Conservation (phyloP, 2,329 filamentous ascomycete species). For the Scedosporium dehoogii region DNA sequence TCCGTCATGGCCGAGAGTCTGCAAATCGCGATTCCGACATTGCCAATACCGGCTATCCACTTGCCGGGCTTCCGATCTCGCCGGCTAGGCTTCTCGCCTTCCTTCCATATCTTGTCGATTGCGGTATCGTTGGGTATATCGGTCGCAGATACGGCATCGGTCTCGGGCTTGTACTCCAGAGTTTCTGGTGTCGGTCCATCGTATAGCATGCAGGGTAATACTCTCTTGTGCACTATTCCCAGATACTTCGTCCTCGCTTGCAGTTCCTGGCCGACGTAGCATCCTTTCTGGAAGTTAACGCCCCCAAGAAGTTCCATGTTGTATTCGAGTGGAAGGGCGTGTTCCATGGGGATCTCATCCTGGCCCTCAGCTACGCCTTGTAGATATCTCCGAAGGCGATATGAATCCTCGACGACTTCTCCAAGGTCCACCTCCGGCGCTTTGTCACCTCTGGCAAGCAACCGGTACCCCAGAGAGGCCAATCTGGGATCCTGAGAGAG, state of each 20-base stretch:
- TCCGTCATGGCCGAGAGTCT: conserved; percentile 87
- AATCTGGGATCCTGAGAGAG: conserved; percentile 42
- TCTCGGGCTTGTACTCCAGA: conserved; percentile 36
- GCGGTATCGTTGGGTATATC: conserved; percentile 33
- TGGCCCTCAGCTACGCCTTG: conserved; percentile 80
- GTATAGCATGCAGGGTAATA: conserved; percentile 73
- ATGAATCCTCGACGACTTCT: conserved; percentile 45
- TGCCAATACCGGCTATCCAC: conserved; percentile 69
- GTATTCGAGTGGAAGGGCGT: conserved; percentile 73
- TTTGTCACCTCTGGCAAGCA: conserved; percentile 21
- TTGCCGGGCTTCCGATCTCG: conserved; percentile 68
- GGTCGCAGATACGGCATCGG: conserved; percentile 18
- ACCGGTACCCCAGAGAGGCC: conserved; percentile 44
- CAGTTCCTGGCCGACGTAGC: conserved; percentile 93
- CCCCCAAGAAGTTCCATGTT: conserved; percentile 81
- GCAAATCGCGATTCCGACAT: conserved; percentile 79
- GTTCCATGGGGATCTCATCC: conserved; percentile 60
- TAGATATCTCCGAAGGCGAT: conserved; percentile 68
- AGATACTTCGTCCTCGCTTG: conserved; percentile 93
- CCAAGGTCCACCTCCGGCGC: conserved; percentile 30
- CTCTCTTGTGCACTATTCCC: conserved; percentile 83
- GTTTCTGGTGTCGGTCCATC: conserved; percentile 25
- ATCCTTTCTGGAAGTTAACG: conserved; percentile 91
- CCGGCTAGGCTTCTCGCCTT: conserved; percentile 67
- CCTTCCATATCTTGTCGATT: conserved; percentile 42